Percentiles rank a stretch among this genome's conserved stretches.
These are phyloP conservation scores for Trichoderma sp. DNA, from an alignment of 2,329 filamentous ascomycete genomes.

Conservation along the genomic window DNA sequence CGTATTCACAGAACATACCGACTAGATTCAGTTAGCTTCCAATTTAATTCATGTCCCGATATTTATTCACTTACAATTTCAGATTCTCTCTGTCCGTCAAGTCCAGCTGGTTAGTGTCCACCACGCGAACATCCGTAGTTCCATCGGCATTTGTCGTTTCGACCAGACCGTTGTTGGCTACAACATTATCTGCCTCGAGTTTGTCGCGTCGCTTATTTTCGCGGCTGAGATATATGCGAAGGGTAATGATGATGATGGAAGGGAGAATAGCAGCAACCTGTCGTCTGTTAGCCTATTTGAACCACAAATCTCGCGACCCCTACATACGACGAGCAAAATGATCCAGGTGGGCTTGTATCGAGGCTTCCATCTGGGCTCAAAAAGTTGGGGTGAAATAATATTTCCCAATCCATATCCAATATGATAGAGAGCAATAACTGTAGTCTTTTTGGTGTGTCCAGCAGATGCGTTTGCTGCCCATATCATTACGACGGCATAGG, in stretches of 20 bases:
- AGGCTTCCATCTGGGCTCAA: constrained; percentile 21
- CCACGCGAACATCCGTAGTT: not conserved
- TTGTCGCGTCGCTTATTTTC: constrained; percentile 24
- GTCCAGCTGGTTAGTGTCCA: constrained; percentile 24
- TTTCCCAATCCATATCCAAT: constrained; percentile 38
- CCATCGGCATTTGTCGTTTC: constrained; percentile 22
- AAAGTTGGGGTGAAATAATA: constrained; percentile 41
- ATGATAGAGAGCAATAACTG: constrained; percentile 41
- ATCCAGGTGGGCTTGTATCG: constrained; percentile 29
- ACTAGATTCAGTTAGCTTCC: not conserved
- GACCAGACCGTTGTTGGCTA: constrained; percentile 10
- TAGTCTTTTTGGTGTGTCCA: constrained; percentile 47
- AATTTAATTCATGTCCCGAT: not conserved
- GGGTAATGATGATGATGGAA: constrained; percentile 16
- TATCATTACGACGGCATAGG: constrained; percentile 26
- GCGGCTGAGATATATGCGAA: constrained; percentile 17
- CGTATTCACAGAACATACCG: not conserved
- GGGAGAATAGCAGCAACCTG: constrained; percentile 23
- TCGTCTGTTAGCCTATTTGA: not conserved
- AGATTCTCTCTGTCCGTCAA: constrained; percentile 25
- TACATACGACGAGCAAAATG: constrained; percentile 23
- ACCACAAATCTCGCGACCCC: rapidly evolving
- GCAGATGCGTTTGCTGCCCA: constrained; percentile 29
- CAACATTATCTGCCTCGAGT: not conserved
- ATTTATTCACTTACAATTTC: constrained; percentile 19